Conservation (phyloP, 495 filamentous ascomycete species). For the Trichoderma virens region DNA sequence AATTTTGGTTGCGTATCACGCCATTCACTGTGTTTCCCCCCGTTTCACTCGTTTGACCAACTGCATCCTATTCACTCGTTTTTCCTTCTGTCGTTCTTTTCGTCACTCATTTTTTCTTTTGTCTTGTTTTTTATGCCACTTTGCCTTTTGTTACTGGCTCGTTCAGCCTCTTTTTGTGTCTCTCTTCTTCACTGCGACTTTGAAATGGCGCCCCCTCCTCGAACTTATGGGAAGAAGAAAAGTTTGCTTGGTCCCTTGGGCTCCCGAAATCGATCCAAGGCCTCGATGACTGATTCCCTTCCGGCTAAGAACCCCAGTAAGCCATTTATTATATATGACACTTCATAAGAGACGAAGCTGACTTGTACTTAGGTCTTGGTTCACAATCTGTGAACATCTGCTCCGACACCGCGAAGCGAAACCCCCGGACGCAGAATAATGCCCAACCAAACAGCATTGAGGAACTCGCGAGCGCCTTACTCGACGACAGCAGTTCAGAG, state of each 20-base stretch:
- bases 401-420: neutral
- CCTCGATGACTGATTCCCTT: neutral
- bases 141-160: neutral
- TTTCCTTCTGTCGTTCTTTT: neutral
- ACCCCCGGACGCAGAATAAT: neutral
- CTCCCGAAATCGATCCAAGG: neutral
- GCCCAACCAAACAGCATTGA: neutral
- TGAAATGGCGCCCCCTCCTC: neutral
- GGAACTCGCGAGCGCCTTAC: neutral
- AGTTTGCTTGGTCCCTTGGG: neutral
- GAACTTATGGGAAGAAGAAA: neutral
- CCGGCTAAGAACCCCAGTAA: neutral
- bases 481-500: neutral
- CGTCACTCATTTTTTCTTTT: neutral
- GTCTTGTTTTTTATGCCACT: neutral
- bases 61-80: conserved; percentile 2
- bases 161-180: neutral
- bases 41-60: neutral
- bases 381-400: neutral
- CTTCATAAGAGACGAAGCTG: neutral
- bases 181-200: neutral
- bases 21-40: neutral
- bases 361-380: neutral
- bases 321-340: no score
- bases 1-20: neutral